A percentile compares a stretch with the other conserved stretches of the same genome.
phyloP scores from a whole-genome alignment of 2,329 filamentous ascomycete species.

The Cordyceps cateniannulata region DNA sequence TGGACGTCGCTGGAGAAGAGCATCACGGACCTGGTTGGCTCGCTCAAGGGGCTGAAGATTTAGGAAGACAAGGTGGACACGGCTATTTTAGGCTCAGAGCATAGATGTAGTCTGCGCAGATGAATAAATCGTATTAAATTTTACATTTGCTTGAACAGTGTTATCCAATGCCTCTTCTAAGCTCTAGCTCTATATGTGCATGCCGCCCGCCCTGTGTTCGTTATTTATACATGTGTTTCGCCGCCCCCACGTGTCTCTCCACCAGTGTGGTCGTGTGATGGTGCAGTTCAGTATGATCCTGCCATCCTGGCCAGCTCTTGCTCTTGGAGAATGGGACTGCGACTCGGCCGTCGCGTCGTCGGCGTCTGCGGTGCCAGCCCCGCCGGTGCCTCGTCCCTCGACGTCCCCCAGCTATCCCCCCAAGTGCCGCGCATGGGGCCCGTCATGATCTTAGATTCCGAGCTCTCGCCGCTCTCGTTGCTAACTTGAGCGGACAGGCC shows the following conservation, averaged over 20 bases:
- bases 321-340: constrained; percentile 20
- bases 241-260: background rate
- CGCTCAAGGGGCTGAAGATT: constrained; percentile 43
- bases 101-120: too few species aligned
- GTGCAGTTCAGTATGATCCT: constrained; percentile 20
- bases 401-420: constrained; percentile 22
- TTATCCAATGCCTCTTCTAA: background rate
- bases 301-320: constrained; percentile 20
- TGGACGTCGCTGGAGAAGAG: constrained; percentile 57
- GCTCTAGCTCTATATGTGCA: background rate
- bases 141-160: background rate
- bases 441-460: constrained; percentile 6
- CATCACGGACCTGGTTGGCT: constrained; percentile 57
- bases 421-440: constrained; percentile 11
- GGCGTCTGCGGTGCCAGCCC: background rate
- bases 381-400: constrained; percentile 19
- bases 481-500: background rate
- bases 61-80: background rate
- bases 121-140: background rate
- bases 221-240: background rate
- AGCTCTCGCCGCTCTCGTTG: background rate
- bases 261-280: background rate
- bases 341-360: constrained; percentile 13
- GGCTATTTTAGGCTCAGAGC: too few species aligned
- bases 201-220: background rate